Conservation (phyloP, 2,329 filamentous ascomycete genomes). For the Microcera coccophila region DNA sequence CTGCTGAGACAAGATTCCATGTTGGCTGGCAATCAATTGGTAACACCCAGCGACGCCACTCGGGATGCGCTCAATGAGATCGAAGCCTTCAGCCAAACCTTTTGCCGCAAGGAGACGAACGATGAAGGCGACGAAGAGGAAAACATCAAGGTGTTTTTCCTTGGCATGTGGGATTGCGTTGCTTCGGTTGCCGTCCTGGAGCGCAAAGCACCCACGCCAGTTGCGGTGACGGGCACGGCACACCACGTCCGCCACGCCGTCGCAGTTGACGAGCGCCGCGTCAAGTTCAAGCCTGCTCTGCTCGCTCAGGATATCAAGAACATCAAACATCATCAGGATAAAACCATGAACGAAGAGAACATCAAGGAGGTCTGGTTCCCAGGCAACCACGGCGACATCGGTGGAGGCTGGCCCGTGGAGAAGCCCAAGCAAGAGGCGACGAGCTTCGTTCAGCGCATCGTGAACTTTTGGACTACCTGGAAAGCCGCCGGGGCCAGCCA, state of each 20-base stretch:
- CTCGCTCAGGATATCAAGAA: slow-evolving; percentile 39
- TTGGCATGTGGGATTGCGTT: slow-evolving; percentile 55
- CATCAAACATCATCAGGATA: not conserved
- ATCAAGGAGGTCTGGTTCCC: slow-evolving; percentile 53
- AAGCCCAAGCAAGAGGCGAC: slow-evolving; percentile 24
- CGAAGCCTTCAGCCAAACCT: slow-evolving; percentile 45
- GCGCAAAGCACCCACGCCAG: slow-evolving; percentile 35
- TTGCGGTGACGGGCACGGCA: slow-evolving; percentile 39
- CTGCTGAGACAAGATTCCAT: not conserved
- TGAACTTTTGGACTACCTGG: slow-evolving; percentile 34
- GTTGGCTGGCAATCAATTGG: not conserved
- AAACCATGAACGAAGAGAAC: slow-evolving; percentile 32
- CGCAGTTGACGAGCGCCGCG: slow-evolving; percentile 49
- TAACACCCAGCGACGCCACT: slow-evolving; percentile 2
- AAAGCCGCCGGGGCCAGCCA: slow-evolving; percentile 30
- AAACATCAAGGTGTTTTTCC: slow-evolving; percentile 49
- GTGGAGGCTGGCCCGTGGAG: slow-evolving; percentile 48
- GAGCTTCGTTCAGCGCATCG: slow-evolving; percentile 33
- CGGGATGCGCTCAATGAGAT: slow-evolving; percentile 35
- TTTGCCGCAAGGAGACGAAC: slow-evolving; percentile 39
- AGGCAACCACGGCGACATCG: slow-evolving; percentile 51
- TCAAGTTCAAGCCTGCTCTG: slow-evolving; percentile 53
- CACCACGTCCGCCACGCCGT: slow-evolving; percentile 49
- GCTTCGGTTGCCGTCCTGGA: slow-evolving; percentile 46
- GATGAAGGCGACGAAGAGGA: slow-evolving; percentile 19